These are phyloP conservation scores for Karstenula rhodostoma DNA, from an alignment of 2,329 filamentous ascomycete species.

Conservation along the genomic window DNA sequence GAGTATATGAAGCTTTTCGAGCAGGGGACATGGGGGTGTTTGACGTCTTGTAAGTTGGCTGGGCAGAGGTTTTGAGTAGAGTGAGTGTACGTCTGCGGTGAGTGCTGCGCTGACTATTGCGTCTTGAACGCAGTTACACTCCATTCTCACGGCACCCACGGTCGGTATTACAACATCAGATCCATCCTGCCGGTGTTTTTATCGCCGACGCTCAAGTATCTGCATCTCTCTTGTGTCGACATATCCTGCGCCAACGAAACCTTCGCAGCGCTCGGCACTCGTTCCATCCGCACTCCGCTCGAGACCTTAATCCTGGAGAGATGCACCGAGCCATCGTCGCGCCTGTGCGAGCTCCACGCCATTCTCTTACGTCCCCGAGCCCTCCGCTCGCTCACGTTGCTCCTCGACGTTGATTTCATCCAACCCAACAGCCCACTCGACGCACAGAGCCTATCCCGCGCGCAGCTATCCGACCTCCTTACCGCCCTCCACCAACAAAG, in stretches of 20 bases:
- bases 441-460: not conserved
- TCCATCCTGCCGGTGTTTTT: constrained; percentile 2
- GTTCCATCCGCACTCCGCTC: constrained; percentile 4
- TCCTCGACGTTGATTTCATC: not conserved
- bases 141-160: not conserved
- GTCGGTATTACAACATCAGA: not conserved
- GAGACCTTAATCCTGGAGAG: constrained; percentile 12
- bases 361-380: constrained; percentile 11
- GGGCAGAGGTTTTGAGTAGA: constrained; percentile 1
- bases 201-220: constrained; percentile 2
- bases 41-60: not conserved
- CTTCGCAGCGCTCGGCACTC: not conserved
- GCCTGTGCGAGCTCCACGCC: not conserved
- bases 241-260: not conserved
- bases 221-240: constrained; percentile 5
- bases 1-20: constrained; percentile 10
- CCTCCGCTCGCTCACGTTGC: constrained; percentile 6
- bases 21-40: not conserved
- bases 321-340: not conserved
- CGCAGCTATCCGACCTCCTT: not conserved
- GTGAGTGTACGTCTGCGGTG: not conserved
- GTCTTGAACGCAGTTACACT: constrained; percentile 1
- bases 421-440: not conserved
- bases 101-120: not conserved
- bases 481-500: not conserved